phyloP scores from a whole-genome alignment of 2,329 filamentous ascomycete genomes.

The Colletotrichum sp. region DNA sequence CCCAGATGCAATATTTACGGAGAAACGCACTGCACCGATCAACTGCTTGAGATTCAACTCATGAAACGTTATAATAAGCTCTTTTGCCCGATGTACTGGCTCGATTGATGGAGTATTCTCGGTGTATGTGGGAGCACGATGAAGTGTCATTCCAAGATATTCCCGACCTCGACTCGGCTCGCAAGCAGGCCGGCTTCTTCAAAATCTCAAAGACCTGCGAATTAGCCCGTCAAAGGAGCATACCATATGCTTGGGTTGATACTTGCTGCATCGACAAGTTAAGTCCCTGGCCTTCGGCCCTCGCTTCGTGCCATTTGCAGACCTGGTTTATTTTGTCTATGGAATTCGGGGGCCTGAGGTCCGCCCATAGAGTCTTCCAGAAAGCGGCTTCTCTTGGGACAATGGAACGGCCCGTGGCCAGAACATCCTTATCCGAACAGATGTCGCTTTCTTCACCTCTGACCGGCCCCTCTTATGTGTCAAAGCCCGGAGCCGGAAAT shows the following conservation, averaged over 20 bases:
- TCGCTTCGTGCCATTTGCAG: background rate
- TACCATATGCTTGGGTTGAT: constrained; percentile 24
- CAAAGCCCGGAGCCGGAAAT: background rate
- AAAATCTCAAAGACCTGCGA: constrained; percentile 8
- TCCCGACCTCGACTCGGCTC: background rate
- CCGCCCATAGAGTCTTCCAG: background rate
- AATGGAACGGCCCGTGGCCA: background rate
- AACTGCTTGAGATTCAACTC: background rate
- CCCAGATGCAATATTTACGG: background rate
- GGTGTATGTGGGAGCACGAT: constrained; percentile 22
- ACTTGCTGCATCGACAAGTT: constrained; percentile 30
- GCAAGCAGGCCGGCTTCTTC: background rate
- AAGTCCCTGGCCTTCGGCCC: background rate
- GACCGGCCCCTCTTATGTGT: background rate
- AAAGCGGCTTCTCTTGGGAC: background rate
- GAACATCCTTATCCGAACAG: background rate
- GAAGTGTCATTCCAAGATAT: constrained; percentile 26
- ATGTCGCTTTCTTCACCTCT: background rate
- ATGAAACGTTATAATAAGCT: background rate
- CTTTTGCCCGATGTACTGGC: background rate
- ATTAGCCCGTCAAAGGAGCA: background rate
- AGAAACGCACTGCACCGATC: background rate
- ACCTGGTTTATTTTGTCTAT: background rate
- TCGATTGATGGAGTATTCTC: background rate
- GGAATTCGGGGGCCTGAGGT: background rate